These are phyloP conservation scores for Citropsis articulata DNA, from an alignment of 345 rosid species.

Conservation along the genomic window DNA sequence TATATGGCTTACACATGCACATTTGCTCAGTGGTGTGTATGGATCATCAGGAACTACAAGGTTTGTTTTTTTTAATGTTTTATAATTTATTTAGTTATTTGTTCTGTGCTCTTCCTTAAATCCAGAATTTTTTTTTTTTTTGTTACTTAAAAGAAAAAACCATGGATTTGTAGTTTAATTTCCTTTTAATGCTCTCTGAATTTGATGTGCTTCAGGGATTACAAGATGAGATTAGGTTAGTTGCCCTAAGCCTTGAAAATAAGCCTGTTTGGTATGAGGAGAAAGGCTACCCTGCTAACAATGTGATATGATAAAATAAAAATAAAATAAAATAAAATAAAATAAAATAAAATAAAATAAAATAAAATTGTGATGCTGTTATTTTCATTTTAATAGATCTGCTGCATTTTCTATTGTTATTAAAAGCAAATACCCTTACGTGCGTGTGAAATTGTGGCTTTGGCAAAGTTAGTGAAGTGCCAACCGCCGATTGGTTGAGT, in stretches of 20 bases:
- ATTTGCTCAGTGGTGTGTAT: constrained; percentile 77
- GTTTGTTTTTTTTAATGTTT: constrained; percentile 15
- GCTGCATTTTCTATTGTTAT: neutral
- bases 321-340: too few species aligned
- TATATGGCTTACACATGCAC: constrained; percentile 48
- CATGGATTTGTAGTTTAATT: neutral
- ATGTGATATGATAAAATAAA: constrained; percentile 38
- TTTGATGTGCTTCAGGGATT: constrained; percentile 48
- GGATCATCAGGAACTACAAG: constrained; percentile 93
- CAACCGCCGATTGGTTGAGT: neutral
- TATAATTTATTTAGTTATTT: neutral
- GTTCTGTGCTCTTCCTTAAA: neutral
- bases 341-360: too few species aligned
- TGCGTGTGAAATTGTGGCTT: too few species aligned
- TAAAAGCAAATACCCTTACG: too few species aligned
- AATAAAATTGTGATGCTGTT: neutral
- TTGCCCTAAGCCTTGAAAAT: constrained; percentile 66
- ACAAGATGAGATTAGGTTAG: constrained; percentile 74
- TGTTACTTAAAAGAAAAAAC: neutral
- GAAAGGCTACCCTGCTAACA: constrained; percentile 70
- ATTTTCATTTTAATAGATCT: neutral
- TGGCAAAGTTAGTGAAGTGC: neutral
- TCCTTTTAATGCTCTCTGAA: neutral
- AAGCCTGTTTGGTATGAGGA: constrained; percentile 92
- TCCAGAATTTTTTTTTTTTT: neutral